A percentile compares a stretch with the other conserved stretches of the same genome.
phyloP scores from a whole-genome alignment of 2,329 filamentous ascomycete species.

The Paracamarosporium sp. region DNA sequence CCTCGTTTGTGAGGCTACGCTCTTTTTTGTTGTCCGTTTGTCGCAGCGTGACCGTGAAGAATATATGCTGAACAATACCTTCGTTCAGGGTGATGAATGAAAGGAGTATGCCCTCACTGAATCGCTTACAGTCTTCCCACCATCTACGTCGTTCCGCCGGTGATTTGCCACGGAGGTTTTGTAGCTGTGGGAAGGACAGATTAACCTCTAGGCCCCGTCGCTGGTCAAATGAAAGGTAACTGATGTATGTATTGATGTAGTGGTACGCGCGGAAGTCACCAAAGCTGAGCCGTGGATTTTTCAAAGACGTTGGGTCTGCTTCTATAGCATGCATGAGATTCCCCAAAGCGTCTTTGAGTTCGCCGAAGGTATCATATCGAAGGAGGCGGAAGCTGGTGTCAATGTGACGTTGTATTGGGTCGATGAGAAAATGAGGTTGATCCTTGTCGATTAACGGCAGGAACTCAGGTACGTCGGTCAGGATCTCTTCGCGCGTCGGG shows the following conservation, averaged over 20 bases:
- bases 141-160: constrained; percentile 22
- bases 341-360: constrained; percentile 33
- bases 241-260: constrained; percentile 27
- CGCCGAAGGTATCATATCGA: constrained; percentile 41
- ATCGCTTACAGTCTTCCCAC: constrained; percentile 37
- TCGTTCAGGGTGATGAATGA: constrained; percentile 29
- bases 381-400: constrained; percentile 43
- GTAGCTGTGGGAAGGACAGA: constrained; percentile 31
- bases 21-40: constrained; percentile 13
- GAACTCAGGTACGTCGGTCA: constrained; percentile 48
- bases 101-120: constrained; percentile 33
- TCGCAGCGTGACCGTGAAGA: constrained; percentile 29
- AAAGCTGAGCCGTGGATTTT: constrained; percentile 15
- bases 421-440: constrained; percentile 33
- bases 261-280: constrained; percentile 27
- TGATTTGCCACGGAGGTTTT: constrained; percentile 15
- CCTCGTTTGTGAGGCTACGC: constrained; percentile 12
- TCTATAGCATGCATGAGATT: constrained; percentile 21
- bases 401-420: constrained; percentile 33
- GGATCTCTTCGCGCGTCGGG: constrained; percentile 39
- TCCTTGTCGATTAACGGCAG: constrained; percentile 37
- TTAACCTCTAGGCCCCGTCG: constrained; percentile 11
- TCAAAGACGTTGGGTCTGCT: constrained; percentile 8
- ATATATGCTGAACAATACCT: constrained; percentile 27
- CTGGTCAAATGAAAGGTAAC: constrained; percentile 15